Conservation (phyloP, 2,329 filamentous ascomycete species). For the Sporothrix schenckii region DNA sequence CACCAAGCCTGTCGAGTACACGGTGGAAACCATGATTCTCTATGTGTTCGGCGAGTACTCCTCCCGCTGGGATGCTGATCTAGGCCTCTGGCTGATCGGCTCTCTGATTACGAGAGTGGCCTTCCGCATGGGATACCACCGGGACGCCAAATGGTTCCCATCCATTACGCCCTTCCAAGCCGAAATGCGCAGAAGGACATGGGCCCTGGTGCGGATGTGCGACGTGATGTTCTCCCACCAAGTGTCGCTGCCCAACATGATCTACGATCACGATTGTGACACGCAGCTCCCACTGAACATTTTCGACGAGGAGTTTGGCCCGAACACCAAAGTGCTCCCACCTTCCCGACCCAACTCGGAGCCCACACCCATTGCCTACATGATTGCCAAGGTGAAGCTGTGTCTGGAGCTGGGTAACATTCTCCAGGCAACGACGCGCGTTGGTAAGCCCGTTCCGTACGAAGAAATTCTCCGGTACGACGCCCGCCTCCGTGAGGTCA, state of each 20-base stretch:
- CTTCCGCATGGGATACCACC: slow-evolving; percentile 75
- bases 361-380: slow-evolving; percentile 75
- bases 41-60: slow-evolving; percentile 77
- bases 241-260: slow-evolving; percentile 67
- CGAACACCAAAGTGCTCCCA: slow-evolving; percentile 68
- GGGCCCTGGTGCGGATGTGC: slow-evolving; percentile 71
- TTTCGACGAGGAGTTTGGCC: slow-evolving; percentile 78
- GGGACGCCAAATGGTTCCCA: slow-evolving; percentile 74
- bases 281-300: slow-evolving; percentile 75
- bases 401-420: slow-evolving; percentile 72
- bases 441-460: slow-evolving; percentile 60
- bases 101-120: slow-evolving; percentile 60
- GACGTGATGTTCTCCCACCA: slow-evolving; percentile 80
- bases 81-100: slow-evolving; percentile 64
- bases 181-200: slow-evolving; percentile 71
- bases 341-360: slow-evolving; percentile 68
- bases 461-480: slow-evolving; percentile 68
- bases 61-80: slow-evolving; percentile 71
- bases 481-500: slow-evolving; percentile 61
- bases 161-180: slow-evolving; percentile 73
- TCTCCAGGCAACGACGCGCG: slow-evolving; percentile 63
- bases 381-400: slow-evolving; percentile 73
- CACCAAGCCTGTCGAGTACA: slow-evolving; percentile 72
- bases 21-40: slow-evolving; percentile 75
- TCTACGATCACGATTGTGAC: slow-evolving; percentile 74